Conservation (phyloP, 176 grass and related monocot genomes). For the Echinochloa phyllopogon region DNA sequence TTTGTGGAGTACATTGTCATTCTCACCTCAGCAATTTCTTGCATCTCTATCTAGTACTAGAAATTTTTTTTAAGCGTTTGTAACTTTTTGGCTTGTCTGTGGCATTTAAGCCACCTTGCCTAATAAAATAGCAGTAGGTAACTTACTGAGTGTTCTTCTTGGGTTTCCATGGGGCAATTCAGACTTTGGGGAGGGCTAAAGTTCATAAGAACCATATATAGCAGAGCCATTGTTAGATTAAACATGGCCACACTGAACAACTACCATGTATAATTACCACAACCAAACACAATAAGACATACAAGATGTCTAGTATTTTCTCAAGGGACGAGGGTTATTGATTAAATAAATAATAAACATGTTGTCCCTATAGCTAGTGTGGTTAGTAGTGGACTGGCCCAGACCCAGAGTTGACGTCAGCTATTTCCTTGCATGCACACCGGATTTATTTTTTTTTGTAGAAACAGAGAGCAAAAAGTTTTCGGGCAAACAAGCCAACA, state of each 20-base stretch:
- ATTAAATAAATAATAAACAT: neutral
- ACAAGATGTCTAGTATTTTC: conserved; percentile 18
- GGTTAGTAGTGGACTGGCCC: conserved; percentile 29
- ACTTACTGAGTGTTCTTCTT: conserved; percentile 26
- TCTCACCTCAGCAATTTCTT: conserved; percentile 28
- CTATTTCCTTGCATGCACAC: conserved; percentile 40
- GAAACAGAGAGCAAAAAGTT: conserved; percentile 33
- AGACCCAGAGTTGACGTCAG: conserved; percentile 41
- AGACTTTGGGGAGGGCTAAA: conserved; percentile 11
- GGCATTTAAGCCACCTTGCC: neutral
- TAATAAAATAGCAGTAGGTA: conserved; percentile 12
- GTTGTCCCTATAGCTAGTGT: neutral
- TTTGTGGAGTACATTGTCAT: conserved; percentile 30
- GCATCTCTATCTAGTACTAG: conserved; percentile 13
- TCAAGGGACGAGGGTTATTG: neutral
- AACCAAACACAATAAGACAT: conserved; percentile 28
- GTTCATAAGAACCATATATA: neutral
- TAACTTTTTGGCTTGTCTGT: conserved; percentile 5
- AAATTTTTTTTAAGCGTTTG: neutral
- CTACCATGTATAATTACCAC: conserved; percentile 20
- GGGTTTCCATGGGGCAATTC: conserved; percentile 20
- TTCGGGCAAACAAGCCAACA: conserved; percentile 20
- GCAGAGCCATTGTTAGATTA: too few species aligned
- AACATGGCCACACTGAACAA: too few species aligned
- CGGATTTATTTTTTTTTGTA: neutral